Percentiles rank a stretch among this genome's conserved stretches.
Conservation (phyloP, 129 eudicot genomes). For the Oenanthe sinensis region DNA sequence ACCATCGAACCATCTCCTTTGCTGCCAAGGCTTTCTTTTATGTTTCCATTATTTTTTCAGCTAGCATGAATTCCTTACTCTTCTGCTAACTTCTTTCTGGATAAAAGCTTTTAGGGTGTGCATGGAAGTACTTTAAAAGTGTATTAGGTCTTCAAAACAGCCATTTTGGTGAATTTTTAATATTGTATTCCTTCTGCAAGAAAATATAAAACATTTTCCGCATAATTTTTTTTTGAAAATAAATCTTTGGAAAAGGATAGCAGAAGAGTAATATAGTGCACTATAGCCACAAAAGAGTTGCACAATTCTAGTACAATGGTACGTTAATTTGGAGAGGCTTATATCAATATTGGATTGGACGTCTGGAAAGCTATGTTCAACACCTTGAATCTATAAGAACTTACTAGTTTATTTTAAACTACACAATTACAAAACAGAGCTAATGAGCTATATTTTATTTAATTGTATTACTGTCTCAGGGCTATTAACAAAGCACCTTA, state of each 20-base stretch:
- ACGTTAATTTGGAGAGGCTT: background rate
- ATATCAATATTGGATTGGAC: background rate
- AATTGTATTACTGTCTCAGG: background rate
- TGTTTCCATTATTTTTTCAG: background rate
- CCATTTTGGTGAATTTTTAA: background rate
- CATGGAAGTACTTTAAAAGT: background rate
- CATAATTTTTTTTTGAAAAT: background rate
- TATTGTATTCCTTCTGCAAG: background rate
- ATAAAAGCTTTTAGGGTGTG: background rate
- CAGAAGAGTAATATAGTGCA: background rate
- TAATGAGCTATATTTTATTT: background rate
- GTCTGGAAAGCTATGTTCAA: background rate
- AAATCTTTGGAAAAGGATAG: background rate
- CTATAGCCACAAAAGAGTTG: background rate
- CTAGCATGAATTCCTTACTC: background rate
- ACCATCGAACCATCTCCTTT: background rate
- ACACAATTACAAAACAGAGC: background rate
- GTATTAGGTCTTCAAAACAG: background rate
- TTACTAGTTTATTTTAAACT: background rate
- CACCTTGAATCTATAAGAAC: background rate
- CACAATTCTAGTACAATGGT: background rate
- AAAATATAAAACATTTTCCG: background rate
- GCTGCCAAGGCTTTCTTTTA: background rate
- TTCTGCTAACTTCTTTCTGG: background rate
- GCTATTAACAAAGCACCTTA: background rate